Base-by-base conservation (phyloP, 768 basidiomycete species). In the Leccinum sublutescens region DNA sequence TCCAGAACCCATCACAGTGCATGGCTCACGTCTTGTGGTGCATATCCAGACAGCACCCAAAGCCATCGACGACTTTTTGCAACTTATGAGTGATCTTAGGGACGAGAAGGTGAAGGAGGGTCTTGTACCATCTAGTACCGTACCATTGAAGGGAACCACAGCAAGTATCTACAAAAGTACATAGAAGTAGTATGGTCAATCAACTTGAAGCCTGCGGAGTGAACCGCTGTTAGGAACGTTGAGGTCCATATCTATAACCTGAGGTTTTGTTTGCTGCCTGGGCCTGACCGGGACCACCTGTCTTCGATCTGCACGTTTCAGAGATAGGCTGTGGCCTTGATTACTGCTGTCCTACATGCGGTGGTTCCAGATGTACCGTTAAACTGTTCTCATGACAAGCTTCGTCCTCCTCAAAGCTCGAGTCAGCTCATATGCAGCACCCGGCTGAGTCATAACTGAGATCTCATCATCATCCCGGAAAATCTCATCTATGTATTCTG, bases 21-120 rank as follows among this genome's bases (percentile, higher is more conserved):
- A 81, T 14, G 85, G 87, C 38, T 85, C 88, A 19, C 83, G 96
- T 17, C 78, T 96, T n/a, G 93, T 96, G 19, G 77, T 95, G 2
- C 96, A 98, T 69, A 84, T 94, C 60, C 95, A 98, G 71, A 95
- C 91, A 1, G 78, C 85, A 0, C 82, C 84, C 15, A 71, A 82
- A 56, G 91, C 94, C 2, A 80, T 97, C n/a, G 82, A 92, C 49
- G 93, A 96, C 63, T 81, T 98, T 62, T 73, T 98, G 38, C 70
- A 67, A 2, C 62, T 93, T 36, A 75, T 98, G 3, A 73, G 74
- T 25, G 70, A 78, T 50, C 77, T 98, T 61, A 85, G 83, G 17
- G 81, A 85, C 56, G 88, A 91, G 73, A 91, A 88, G 76, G 77
- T 76, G 64, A 75, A 78, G 19, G 81, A 81, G 29, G 88, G 86